Base-by-base conservation (phyloP, 345 rosid species). In the Acer negundo region DNA sequence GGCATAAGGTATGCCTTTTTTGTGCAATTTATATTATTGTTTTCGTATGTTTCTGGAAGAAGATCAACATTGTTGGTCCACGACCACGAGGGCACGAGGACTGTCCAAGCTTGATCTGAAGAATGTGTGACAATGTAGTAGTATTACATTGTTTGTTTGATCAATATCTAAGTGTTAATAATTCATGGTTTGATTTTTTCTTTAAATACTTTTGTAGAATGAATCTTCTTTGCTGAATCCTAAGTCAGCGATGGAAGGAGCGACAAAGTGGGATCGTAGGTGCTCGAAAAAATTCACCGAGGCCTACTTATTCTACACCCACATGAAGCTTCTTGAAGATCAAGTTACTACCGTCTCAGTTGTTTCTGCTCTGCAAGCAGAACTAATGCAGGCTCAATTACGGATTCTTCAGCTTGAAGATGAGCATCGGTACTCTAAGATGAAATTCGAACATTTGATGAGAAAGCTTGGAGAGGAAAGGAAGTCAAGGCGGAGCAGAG, bases 381-480 rank as follows among this genome's bases (percentile, higher is more conserved):
- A 85, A 77, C 76, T 87, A 24, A 71, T 72, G 35, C 87, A 81
- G 40, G 85, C 90, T 68, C 81, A 23, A 51, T 64, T 77, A 31
- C 78, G 62, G 70, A 73, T 84, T 61, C 82, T 73, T 4, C 81
- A 84, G 62, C 89, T 89, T 24, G 85, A 82, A 76, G 69, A 62
- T 53, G 85, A 87, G 73, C 83, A 77, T 19, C 73, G 22, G 4
- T 84, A 84, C 51, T 79, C 75, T 22, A 87, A 83, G 78, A 84
- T 74, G 81, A 84, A 83, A 69, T 40, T 87, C 58, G 78, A 73
- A 70, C 79, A 81, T 70, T 80, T 89, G 31, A 28, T 72, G 44
- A 82, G 82, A 80, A 87, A 84, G 75, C 83, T 85, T 49, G 80
- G 75, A 9, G 86, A 78, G 77, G 84, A 84, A 84, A 81, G 79